Percentiles rank a stretch among this genome's conserved stretches.
Evolutionary conservation across 192 early-diverging fungal genomes (phyloP).

Genomic region (Diversispora epigaea): DNA sequence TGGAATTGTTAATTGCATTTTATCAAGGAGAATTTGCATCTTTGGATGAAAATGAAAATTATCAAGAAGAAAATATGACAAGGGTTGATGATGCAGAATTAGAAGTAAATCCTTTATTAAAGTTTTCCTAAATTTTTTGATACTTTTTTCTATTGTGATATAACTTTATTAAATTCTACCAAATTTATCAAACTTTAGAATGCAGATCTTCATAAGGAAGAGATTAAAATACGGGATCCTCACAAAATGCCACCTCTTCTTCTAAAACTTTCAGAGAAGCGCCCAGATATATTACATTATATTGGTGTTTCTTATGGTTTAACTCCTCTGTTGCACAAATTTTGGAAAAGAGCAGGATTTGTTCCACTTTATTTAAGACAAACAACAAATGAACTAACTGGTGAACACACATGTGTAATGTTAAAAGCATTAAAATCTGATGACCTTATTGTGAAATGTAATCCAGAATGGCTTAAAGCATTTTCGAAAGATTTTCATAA

Average conservation of each 20-base stretch:
- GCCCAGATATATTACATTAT: slow-evolving; percentile 81
- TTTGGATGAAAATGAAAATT: slow-evolving; percentile 59
- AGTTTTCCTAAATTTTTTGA: slow-evolving; percentile 26
- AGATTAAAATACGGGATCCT: slow-evolving; percentile 83
- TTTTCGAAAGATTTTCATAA: slow-evolving; percentile 92
- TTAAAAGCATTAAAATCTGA: slow-evolving; percentile 69
- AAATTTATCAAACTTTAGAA: not conserved
- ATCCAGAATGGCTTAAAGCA: slow-evolving; percentile 76
- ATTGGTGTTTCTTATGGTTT: slow-evolving; percentile 95
- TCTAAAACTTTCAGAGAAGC: slow-evolving; percentile 80
- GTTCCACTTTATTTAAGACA: slow-evolving; percentile 95
- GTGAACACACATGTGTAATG: slow-evolving; percentile 98
- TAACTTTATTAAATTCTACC: not conserved
- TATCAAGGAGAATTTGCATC: slow-evolving; percentile 79
- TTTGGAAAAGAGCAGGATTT: slow-evolving; percentile 92
- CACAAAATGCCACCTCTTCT: slow-evolving; percentile 90
- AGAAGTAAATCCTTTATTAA: slow-evolving; percentile 35
- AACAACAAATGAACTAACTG: slow-evolving; percentile 94
- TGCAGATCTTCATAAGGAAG: slow-evolving; percentile 66
- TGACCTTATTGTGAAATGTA: slow-evolving; percentile 49
- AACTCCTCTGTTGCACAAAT: slow-evolving; percentile 86
- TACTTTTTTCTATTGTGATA: not conserved
- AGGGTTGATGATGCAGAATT: slow-evolving; percentile 57
- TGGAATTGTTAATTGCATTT: slow-evolving; percentile 83
- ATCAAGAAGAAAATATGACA: slow-evolving; percentile 51